Conservation (phyloP, 257 asterid genomes). For the Solanum rostratum region DNA sequence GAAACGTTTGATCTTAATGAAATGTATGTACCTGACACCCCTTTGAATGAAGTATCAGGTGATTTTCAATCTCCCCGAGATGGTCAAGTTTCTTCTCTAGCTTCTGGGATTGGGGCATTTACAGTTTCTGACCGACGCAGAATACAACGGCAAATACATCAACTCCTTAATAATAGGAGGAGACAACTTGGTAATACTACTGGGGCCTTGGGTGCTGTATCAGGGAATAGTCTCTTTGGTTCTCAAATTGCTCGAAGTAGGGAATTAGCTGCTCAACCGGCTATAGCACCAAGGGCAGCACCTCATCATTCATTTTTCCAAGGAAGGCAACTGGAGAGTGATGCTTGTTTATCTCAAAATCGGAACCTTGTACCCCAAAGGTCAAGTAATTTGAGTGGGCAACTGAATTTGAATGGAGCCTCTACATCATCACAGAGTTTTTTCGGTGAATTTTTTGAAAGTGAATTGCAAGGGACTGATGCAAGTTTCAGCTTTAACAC, state of each 20-base stretch:
- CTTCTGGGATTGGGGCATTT: slow-evolving; percentile 41
- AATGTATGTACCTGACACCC: slow-evolving; percentile 67
- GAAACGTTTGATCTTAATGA: slow-evolving; percentile 72
- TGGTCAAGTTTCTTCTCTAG: slow-evolving; percentile 38
- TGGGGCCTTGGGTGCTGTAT: slow-evolving; percentile 7
- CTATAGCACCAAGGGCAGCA: slow-evolving; percentile 12
- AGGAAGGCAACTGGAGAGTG: slow-evolving; percentile 26
- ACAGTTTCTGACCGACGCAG: slow-evolving; percentile 62
- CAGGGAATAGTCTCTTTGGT: slow-evolving; percentile 30
- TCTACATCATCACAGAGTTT: slow-evolving; percentile 44
- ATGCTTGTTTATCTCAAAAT: slow-evolving; percentile 8
- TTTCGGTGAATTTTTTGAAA: slow-evolving; percentile 23
- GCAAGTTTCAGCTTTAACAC: slow-evolving; percentile 23
- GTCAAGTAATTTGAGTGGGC: slow-evolving; percentile 32
- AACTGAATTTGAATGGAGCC: slow-evolving; percentile 31
- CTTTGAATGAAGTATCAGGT: slow-evolving; percentile 31
- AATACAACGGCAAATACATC: slow-evolving; percentile 64
- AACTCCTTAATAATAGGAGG: slow-evolving; percentile 32
- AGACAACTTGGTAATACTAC: slow-evolving; percentile 26
- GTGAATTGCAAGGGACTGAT: slow-evolving; percentile 32
- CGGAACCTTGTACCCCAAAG: slow-evolving; percentile 25
- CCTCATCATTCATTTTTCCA: slow-evolving; percentile 17
- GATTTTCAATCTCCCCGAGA: slow-evolving; percentile 39
- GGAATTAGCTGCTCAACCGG: slow-evolving; percentile 21
- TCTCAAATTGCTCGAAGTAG: slow-evolving; percentile 30